phyloP scores from a whole-genome alignment of 73 alveolate genomes.

The Halteria grandinella region DNA sequence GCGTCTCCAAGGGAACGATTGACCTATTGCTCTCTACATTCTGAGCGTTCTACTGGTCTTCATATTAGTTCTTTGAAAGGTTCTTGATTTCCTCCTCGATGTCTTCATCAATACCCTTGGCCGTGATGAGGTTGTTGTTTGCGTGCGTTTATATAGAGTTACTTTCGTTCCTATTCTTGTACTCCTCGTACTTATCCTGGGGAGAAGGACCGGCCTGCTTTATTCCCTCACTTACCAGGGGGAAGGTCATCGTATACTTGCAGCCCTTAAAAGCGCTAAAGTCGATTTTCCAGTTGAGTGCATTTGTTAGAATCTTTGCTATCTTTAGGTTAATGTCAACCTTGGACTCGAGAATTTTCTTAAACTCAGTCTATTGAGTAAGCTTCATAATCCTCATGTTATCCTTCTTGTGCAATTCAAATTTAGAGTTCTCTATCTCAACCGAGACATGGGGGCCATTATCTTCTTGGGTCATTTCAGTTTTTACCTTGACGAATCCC shows the following conservation, averaged over 20 bases:
- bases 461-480: background rate
- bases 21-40: background rate
- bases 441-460: background rate
- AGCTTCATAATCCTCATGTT: background rate
- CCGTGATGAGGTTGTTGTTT: too few species aligned
- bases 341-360: background rate
- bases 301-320: constrained; percentile 29
- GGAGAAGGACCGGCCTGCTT: too few species aligned
- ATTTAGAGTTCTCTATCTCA: constrained; percentile 23
- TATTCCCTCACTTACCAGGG: too few species aligned
- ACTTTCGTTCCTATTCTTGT: too few species aligned
- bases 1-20: background rate
- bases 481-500: background rate
- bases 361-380: background rate
- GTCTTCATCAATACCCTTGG: too few species aligned
- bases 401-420: constrained; percentile 16
- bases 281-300: constrained; percentile 26
- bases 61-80: too few species aligned
- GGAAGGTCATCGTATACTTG: constrained; percentile 34
- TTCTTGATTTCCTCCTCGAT: too few species aligned
- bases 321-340: constrained; percentile 34
- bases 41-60: background rate
- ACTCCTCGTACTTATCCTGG: too few species aligned
- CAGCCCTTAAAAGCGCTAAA: constrained; percentile 45
- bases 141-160: too few species aligned